Evolutionary conservation across 192 early-diverging fungal genomes (phyloP).

Genomic region (Coemansia sp.): DNA sequence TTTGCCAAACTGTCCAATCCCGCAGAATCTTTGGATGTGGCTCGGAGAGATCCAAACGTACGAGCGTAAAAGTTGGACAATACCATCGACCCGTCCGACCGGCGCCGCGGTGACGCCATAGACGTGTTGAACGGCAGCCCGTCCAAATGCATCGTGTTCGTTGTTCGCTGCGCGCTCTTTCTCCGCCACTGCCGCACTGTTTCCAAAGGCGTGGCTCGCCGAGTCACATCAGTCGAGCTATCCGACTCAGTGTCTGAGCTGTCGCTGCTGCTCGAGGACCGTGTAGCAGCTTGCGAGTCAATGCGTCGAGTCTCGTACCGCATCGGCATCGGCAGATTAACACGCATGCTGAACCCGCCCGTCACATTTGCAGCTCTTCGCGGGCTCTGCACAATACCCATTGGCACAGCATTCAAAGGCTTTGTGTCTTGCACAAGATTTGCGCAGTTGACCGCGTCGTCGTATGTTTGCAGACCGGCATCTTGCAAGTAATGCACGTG

Average conservation of each 20-base stretch:
- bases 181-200: not conserved
- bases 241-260: not conserved
- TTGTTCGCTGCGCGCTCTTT: not conserved
- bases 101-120: conserved; percentile 10
- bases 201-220: too few relatives aligned
- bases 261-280: not conserved
- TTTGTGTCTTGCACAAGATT: not conserved
- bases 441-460: conserved; percentile 12
- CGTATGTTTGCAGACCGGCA: conserved; percentile 46
- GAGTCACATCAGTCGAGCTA: too few relatives aligned
- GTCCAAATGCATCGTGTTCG: not conserved
- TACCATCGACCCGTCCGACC: conserved; percentile 46
- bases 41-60: not conserved
- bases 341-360: conserved; percentile 34
- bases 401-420: conserved; percentile 5
- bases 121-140: not conserved
- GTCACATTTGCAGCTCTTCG: not conserved
- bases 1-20: not conserved
- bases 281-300: not conserved
- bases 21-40: not conserved
- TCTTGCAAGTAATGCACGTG: conserved; percentile 56
- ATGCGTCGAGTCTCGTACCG: conserved; percentile 32
- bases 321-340: conserved; percentile 49
- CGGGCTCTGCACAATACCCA: not conserved
- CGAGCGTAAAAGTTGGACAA: conserved; percentile 24